Evolutionary conservation across 495 filamentous ascomycete genomes (phyloP).

Genomic region (Pyronema domesticum): DNA sequence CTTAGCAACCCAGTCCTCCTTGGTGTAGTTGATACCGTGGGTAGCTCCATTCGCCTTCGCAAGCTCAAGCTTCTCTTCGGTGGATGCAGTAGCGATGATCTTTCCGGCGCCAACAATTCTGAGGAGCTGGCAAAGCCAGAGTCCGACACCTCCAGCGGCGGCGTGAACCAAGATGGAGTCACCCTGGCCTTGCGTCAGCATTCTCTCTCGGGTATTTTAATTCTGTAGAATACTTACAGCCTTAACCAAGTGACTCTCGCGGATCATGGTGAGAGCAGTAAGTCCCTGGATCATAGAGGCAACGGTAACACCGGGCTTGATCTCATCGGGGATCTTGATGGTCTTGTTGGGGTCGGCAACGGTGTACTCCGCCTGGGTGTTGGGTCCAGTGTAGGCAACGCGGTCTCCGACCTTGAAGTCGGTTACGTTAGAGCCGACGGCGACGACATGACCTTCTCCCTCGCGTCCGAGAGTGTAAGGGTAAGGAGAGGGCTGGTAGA

Average conservation of each 20-base stretch:
- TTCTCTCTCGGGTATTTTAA: not conserved
- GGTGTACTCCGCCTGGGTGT: conserved; percentile 65
- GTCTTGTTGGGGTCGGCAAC: conserved; percentile 38
- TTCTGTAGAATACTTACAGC: conserved; percentile 17
- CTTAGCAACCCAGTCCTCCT: conserved; percentile 44
- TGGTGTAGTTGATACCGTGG: conserved; percentile 54
- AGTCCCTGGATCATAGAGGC: conserved; percentile 65
- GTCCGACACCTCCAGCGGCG: conserved; percentile 75
- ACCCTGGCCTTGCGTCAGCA: conserved; percentile 26
- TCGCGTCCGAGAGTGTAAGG: conserved; percentile 76
- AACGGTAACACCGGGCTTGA: conserved; percentile 45
- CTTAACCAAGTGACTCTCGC: conserved; percentile 57
- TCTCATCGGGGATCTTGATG: conserved; percentile 43
- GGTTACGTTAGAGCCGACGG: conserved; percentile 27
- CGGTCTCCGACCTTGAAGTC: conserved; percentile 43
- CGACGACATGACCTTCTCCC: conserved; percentile 45
- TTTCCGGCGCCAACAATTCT: conserved; percentile 47
- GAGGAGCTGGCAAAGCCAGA: conserved; percentile 60
- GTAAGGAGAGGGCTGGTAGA: conserved; percentile 52
- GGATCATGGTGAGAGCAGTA: conserved; percentile 66
- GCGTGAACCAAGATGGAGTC: conserved; percentile 83
- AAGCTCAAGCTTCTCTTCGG: conserved; percentile 49
- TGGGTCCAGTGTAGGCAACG: conserved; percentile 43
- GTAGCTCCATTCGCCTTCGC: conserved; percentile 53
- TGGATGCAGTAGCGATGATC: conserved; percentile 69